Base-by-base conservation (phyloP, 495 filamentous ascomycete species). In the Hypoxylon subgilvum region DNA sequence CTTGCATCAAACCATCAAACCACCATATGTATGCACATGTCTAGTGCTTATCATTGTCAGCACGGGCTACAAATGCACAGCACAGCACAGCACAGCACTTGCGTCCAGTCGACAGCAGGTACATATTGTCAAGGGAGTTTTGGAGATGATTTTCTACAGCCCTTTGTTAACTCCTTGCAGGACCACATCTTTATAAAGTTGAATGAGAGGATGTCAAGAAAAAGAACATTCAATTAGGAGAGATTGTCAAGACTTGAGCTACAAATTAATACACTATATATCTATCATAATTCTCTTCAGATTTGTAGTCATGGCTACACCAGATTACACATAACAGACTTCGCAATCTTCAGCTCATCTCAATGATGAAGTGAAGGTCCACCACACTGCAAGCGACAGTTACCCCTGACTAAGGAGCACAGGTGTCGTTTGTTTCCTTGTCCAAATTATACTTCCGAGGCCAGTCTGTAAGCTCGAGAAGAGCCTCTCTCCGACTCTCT, bases 1-100 rank as follows among this genome's bases (percentile, higher is more conserved):
- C 51, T 63, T 63, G 59, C 59, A 63, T 56, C 40, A 28, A 25
- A 56, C 19, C 35, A 25, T 31, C 31, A 32, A 18, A 27, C 28
- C 30, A 5, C n/a, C 34, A 34, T 19, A 38, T 30, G 35, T 41
- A 51, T 14, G 25, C 25, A 36, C 13, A 1, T 32, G 23, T 32
- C 18, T 63, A 63, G 60, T 63, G 60, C 52, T 63, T 56, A 63
- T 45, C 44, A n/a, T n/a, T 34, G 3, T 12, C n/a, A 34, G 8
- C 7, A 10, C 7, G 31, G 3, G n/a, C 3, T 34, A 34, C 34
- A 4, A 41, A 45, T 39, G 35, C 31, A 42, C 55, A 52, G 52
- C 52, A 52, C 56, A 47, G 60, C 59, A 57, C 59, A 52, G 52
- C 52, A 58, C 60, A 47, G 19, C 43, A 38, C n/a, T n/a, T n/a